phyloP scores from a whole-genome alignment of 805 yeast genomes.

The Lachancea lanzarotensis region DNA sequence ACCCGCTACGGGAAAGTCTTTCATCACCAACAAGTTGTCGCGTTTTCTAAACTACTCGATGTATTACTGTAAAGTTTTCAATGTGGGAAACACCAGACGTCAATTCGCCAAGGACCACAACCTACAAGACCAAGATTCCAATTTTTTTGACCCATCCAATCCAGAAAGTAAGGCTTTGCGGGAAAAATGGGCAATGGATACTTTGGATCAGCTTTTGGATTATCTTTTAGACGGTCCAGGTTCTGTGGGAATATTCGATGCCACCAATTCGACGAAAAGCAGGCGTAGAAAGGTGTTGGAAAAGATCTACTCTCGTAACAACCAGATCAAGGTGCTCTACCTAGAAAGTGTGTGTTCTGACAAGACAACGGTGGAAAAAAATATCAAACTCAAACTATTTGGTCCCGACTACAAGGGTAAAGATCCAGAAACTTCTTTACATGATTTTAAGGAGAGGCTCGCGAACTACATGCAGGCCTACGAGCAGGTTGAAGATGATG shows the following conservation, averaged over 20 bases:
- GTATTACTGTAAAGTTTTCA: slow-evolving; percentile 83
- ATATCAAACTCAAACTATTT: slow-evolving; percentile 73
- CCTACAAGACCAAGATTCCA: slow-evolving; percentile 59
- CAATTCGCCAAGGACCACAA: slow-evolving; percentile 43
- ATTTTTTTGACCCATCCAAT: slow-evolving; percentile 80
- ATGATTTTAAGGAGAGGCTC: slow-evolving; percentile 76
- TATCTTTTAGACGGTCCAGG: slow-evolving; percentile 77
- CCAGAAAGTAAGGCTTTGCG: slow-evolving; percentile 55
- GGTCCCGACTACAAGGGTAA: slow-evolving; percentile 91
- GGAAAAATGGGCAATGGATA: slow-evolving; percentile 95
- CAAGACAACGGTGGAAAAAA: slow-evolving; percentile 68
- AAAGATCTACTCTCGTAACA: slow-evolving; percentile 49
- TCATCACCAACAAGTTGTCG: slow-evolving; percentile 84
- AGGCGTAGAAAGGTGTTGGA: slow-evolving; percentile 55
- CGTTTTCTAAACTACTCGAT: slow-evolving; percentile 91
- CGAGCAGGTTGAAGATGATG: slow-evolving; percentile 80
- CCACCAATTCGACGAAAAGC: slow-evolving; percentile 68
- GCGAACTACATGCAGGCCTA: slow-evolving; percentile 82
- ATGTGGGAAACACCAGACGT: slow-evolving; percentile 92
- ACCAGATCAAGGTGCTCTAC: slow-evolving; percentile 69
- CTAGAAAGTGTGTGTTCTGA: slow-evolving; percentile 86
- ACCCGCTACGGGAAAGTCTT: slow-evolving; percentile 90
- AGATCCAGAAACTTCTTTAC: slow-evolving; percentile 73
- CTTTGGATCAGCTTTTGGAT: slow-evolving; percentile 75
- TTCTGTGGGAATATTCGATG: slow-evolving; percentile 87